Evolutionary conservation across 2,329 filamentous ascomycete species (phyloP), one percentile per base, ranked within the genome.

Genomic region (Alternaria incomplexa): DNA sequence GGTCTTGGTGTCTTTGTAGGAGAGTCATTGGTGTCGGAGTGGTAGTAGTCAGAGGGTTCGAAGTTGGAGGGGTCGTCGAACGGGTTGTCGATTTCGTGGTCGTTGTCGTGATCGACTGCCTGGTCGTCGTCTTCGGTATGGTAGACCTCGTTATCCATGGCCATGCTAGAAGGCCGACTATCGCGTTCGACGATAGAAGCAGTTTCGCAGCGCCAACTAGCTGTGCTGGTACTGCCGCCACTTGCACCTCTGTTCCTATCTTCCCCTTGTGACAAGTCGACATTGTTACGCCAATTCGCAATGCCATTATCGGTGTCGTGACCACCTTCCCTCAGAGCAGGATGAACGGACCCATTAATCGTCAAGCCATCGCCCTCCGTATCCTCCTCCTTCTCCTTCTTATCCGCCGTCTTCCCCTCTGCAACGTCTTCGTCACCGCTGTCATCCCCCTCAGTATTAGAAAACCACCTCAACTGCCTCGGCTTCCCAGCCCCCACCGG

Each of bases 391-490:
- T 30, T 10, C 0, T 30, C 47, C 47, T 50, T 5, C n/a, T 8
- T 1, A 6, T 20, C 3, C 11, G 12, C n/a, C 9, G 4, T 40
- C 9, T 40, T 4, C 4, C 17, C 3, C 25, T 3, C 17, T 4
- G 4, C 5, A 3, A 2, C 4, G 6, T 1, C 12, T 1, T 20
- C 26, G 3, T 9, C 8, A 0, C 3, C 11, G 0, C 26, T 13
- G 0, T 2, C 48, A 32, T 4, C 45, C 5, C 23, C 23, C 10
- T 26, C 20, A 26, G n/a, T 17, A 10, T 10, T 10, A 40, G 0
- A 1, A 11, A 40, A 40, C 36, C 36, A 40, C 36, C 36, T 40
- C 36, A 40, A 40, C 36, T 40, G 36, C 3, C n/a, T 40, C 36
- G n/a, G 8, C 36, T 17, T 40, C 8, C 32, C 32, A 1, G 32